Evolutionary conservation across 441 rosid genomes (phyloP), one percentile per base, ranked within the genome.

Genomic region (Adansonia grandidieri): DNA sequence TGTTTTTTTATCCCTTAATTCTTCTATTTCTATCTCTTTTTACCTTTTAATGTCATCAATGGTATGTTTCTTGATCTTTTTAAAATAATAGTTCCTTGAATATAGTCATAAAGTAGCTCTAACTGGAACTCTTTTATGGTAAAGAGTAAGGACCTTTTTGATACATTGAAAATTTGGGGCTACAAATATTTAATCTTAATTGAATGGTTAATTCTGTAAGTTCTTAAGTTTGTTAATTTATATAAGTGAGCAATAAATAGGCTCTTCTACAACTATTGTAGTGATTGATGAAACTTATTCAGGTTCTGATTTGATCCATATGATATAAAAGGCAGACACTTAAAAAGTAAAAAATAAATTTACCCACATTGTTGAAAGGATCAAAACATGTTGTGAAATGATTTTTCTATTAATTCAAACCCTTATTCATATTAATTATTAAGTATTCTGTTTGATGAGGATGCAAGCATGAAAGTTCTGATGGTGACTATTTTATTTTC

Each of bases 121-220:
- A 13, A 28, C 19, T 14, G 60, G 45, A 50, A 17, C 9, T 48
- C 9, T 75, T 45, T 45, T 32, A 32, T 32, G 37, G 37, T 32
- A 32, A 32, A 47, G 60, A 1, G 57, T 17, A 13, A 47, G 22
- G 40, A 51, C 73, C 73, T 47, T 69, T 47, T 47, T 22, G 56
- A 47, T 68, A 22, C 37, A 58, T 13, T 74, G 68, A 13, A 19
- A 58, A 57, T 73, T 40, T 19, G 20, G 77, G 68, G 20, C 20
- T 19, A 44, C 4, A 48, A 71, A 1, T 7, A 13, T 65, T 65
- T 65, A 65, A 15, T 62, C 7, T 62, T 37, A 28, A 62, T 5
- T 68, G 14, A 68, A 47, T 20, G 37, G 13, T 47, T 67, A 47
- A 68, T 68, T 37, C 56, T 47, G 40, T 69, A 11, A 11, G 37